A percentile compares a stretch with the other conserved stretches of the same genome.
These are phyloP conservation scores for Saccharomycopsis oosterbeekiorum DNA, from an alignment of 805 yeast genomes.

Conservation along the genomic window DNA sequence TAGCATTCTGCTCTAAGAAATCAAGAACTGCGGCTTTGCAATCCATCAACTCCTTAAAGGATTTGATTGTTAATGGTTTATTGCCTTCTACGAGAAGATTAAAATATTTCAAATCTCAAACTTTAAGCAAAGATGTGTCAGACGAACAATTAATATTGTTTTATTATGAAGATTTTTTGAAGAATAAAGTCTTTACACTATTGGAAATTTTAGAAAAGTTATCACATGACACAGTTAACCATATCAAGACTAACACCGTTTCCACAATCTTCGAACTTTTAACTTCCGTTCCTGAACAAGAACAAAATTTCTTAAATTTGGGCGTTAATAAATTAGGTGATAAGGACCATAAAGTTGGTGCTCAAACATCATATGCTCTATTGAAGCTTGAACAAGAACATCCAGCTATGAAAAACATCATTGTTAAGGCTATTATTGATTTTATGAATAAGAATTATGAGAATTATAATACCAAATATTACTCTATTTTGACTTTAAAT, in stretches of 20 bases:
- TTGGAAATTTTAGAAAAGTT: slow-evolving; percentile 68
- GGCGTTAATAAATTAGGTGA: slow-evolving; percentile 96
- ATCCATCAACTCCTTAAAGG: slow-evolving; percentile 81
- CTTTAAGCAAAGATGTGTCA: slow-evolving; percentile 35
- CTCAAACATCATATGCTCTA: slow-evolving; percentile 76
- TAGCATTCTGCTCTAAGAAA: slow-evolving; percentile 78
- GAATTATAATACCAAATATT: slow-evolving; percentile 83
- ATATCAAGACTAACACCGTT: slow-evolving; percentile 71
- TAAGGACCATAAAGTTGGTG: slow-evolving; percentile 78
- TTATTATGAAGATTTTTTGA: slow-evolving; percentile 85
- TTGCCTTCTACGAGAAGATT: slow-evolving; percentile 78
- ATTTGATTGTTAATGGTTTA: slow-evolving; percentile 73
- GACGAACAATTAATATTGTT: slow-evolving; percentile 56
- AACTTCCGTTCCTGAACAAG: slow-evolving; percentile 90
- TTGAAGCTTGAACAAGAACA: slow-evolving; percentile 79
- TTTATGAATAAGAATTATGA: slow-evolving; percentile 61
- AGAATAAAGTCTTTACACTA: slow-evolving; percentile 63
- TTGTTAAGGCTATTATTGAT: slow-evolving; percentile 74
- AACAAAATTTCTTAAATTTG: slow-evolving; percentile 74
- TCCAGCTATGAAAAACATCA: slow-evolving; percentile 87
- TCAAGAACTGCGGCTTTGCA: slow-evolving; percentile 89
- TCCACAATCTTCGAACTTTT: slow-evolving; percentile 71
- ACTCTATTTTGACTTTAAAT: slow-evolving; percentile 77
- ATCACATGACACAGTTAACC: slow-evolving; percentile 85
- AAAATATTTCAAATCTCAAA: slow-evolving; percentile 68